Percentiles rank a stretch among this genome's conserved stretches.
These are phyloP conservation scores for Corylus heterophylla DNA, from an alignment of 306 rosid genomes.

Conservation along the genomic window DNA sequence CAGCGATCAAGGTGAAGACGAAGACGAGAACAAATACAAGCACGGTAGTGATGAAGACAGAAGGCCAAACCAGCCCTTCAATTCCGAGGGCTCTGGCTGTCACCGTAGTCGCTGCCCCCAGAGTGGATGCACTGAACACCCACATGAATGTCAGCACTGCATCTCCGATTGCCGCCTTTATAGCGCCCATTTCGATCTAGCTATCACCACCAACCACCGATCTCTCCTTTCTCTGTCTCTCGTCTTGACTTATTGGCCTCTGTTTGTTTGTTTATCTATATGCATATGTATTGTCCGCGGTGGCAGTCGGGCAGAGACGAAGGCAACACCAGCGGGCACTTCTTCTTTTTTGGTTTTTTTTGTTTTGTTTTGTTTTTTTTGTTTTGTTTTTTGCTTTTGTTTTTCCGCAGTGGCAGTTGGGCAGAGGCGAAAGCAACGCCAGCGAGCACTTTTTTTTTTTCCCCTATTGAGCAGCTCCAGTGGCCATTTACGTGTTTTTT, in stretches of 20 bases:
- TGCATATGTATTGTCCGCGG: too few species aligned
- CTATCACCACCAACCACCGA: background rate
- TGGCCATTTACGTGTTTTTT: too few species aligned
- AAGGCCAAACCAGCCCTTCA: slow-evolving; percentile 50
- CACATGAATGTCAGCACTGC: slow-evolving; percentile 69
- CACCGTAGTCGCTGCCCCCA: slow-evolving; percentile 53
- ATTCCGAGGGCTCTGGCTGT: slow-evolving; percentile 40
- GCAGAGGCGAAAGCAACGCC: background rate
- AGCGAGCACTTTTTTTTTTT: too few species aligned
- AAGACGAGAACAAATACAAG: slow-evolving; percentile 65
- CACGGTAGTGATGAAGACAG: slow-evolving; percentile 54
- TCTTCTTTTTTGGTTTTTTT: too few species aligned
- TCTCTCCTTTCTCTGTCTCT: background rate
- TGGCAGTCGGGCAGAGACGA: background rate
- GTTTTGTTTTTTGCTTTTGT: background rate
- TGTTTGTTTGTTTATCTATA: background rate
- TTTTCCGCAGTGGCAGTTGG: background rate
- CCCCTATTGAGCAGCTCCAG: too few species aligned
- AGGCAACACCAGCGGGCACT: background rate
- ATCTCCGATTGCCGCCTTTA: slow-evolving; percentile 71
- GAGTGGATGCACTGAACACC: slow-evolving; percentile 59
- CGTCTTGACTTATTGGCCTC: background rate
- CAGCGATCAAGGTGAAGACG: slow-evolving; percentile 54
- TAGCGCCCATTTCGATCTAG: slow-evolving; percentile 40
- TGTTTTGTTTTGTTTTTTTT: too few species aligned